phyloP scores from a whole-genome alignment of 768 basidiomycete genomes.

The Calocera cornea region DNA sequence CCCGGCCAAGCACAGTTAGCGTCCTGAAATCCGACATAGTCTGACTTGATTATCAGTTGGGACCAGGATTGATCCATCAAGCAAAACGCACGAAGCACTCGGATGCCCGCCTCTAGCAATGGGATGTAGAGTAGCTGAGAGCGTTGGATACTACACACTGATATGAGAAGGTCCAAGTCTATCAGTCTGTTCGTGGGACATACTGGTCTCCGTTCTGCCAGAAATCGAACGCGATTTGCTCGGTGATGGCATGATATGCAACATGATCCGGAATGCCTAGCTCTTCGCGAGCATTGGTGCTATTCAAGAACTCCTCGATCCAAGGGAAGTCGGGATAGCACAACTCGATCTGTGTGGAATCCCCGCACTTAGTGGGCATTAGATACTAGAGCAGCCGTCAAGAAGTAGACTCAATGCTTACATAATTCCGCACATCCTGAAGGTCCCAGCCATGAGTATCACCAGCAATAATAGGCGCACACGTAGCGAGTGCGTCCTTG shows the following conservation, averaged over 20 bases:
- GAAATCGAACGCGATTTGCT: constrained; percentile 6
- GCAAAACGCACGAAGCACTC: constrained; percentile 13
- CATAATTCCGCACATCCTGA: constrained; percentile 6
- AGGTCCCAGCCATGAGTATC: constrained; percentile 12
- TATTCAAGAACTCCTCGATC: constrained; percentile 11
- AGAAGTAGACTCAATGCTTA: not conserved
- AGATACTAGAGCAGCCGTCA: not conserved
- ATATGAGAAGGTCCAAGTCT: not conserved
- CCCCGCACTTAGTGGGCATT: not conserved
- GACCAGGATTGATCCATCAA: not conserved
- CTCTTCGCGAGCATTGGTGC: not conserved
- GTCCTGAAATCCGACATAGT: constrained; percentile 23
- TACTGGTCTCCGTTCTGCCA: constrained; percentile 7
- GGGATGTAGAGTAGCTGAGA: constrained; percentile 19
- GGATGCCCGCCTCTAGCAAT: constrained; percentile 21
- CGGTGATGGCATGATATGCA: not conserved
- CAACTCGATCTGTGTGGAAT: not conserved
- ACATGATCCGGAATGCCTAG: constrained; percentile 10
- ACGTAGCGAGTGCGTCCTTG: constrained; percentile 7
- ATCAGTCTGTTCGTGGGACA: not conserved
- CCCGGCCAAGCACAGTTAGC: constrained; percentile 25
- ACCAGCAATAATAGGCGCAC: constrained; percentile 9
- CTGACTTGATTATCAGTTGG: constrained; percentile 9
- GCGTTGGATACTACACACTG: constrained; percentile 11
- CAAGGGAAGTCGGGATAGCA: constrained; percentile 20